Percentiles rank a stretch among this genome's conserved stretches.
Conservation (phyloP, 2,329 filamentous ascomycete species). For the Fusarium avenaceum region DNA sequence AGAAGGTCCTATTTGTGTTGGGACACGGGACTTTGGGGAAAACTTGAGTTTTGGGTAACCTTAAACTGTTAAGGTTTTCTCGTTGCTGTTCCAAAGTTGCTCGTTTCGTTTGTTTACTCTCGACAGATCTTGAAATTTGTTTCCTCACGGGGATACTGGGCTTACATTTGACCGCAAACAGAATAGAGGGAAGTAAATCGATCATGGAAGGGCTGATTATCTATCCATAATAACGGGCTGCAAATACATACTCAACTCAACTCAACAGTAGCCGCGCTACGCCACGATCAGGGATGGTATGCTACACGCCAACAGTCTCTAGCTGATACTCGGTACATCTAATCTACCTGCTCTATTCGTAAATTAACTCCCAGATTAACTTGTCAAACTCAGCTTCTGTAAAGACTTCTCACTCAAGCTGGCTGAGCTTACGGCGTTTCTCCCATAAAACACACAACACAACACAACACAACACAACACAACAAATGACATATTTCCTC, state of each 20-base stretch:
- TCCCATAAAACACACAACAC: no score
- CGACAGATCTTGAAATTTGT: background rate
- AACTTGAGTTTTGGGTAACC: background rate
- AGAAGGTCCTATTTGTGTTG: background rate
- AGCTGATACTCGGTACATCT: background rate
- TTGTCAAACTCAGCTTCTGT: background rate
- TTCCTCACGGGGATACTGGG: background rate
- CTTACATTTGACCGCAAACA: background rate
- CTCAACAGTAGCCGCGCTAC: background rate
- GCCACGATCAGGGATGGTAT: background rate
- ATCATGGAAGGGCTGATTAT: background rate
- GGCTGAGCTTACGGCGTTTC: conserved; percentile 2
- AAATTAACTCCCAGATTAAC: background rate
- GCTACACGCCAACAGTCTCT: background rate
- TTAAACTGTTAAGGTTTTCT: conserved; percentile 12
- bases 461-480: no score
- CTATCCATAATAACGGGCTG: no score
- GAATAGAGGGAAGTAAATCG: background rate
- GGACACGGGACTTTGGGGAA: background rate
- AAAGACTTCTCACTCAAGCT: background rate
- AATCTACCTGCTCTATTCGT: background rate
- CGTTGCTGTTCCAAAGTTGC: background rate
- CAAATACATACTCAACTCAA: no score
- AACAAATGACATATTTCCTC: conserved; percentile 7
- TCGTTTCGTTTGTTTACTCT: conserved; percentile 11